Percentiles rank a stretch among this genome's conserved stretches.
Conservation (phyloP, 169 alveolate genomes). For the Toxoplasma gondii region DNA sequence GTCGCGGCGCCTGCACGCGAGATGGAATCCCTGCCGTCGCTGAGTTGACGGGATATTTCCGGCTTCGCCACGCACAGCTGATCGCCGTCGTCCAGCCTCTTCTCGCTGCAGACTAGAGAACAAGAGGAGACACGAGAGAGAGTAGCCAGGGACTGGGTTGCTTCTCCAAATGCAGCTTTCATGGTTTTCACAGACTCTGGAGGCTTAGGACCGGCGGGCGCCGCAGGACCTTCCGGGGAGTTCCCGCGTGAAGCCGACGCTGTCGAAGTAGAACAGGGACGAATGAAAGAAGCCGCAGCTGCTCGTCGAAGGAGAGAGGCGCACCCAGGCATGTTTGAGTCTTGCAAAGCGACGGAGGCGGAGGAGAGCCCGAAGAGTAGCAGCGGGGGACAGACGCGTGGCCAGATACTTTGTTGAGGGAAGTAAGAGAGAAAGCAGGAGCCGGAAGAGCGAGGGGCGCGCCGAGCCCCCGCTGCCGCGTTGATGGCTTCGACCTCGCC, state of each 20-base stretch:
- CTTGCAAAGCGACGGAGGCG: not conserved
- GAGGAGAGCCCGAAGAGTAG: not conserved
- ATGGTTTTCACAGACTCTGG: not conserved
- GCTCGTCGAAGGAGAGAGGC: not conserved
- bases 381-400: not conserved
- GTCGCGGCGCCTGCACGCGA: too few species aligned
- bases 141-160: not conserved
- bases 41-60: too few species aligned
- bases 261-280: not conserved
- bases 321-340: not conserved
- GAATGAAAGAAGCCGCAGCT: not conserved
- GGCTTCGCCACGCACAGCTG: too few species aligned
- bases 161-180: not conserved
- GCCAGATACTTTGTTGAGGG: constrained; percentile 4
- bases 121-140: not conserved
- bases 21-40: too few species aligned
- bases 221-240: not conserved
- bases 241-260: not conserved
- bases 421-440: not conserved
- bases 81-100: too few species aligned
- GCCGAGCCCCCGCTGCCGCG: not conserved
- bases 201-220: not conserved
- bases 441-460: not conserved
- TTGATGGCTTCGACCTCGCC: not conserved
- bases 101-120: too few species aligned